These are phyloP conservation scores for Diaporthe velutina DNA, from an alignment of 2,329 filamentous ascomycete species.

Conservation along the genomic window DNA sequence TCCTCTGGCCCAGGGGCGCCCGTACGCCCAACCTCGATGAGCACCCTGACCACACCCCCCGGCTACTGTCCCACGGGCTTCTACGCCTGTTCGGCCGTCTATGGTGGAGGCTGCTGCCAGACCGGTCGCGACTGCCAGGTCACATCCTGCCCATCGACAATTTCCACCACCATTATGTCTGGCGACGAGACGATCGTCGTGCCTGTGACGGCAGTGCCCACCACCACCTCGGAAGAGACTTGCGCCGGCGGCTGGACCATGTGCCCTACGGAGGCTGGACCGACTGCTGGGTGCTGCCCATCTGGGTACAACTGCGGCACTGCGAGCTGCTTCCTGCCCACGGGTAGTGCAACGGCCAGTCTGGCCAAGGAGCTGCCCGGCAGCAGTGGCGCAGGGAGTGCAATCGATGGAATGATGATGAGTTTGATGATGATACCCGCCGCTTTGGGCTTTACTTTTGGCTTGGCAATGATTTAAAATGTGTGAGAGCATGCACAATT, in stretches of 20 bases:
- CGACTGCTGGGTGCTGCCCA: slow-evolving; percentile 87
- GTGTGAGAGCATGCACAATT: not conserved
- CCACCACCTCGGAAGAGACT: slow-evolving; percentile 54
- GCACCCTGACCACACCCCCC: slow-evolving; percentile 53
- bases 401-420: not conserved
- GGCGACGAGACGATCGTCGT: slow-evolving; percentile 80
- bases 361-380: slow-evolving; percentile 66
- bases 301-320: slow-evolving; percentile 80
- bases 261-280: slow-evolving; percentile 67
- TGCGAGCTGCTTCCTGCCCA: slow-evolving; percentile 75
- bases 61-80: slow-evolving; percentile 86
- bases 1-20: slow-evolving; percentile 58
- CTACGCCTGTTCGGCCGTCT: slow-evolving; percentile 88
- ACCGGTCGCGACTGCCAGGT: slow-evolving; percentile 88
- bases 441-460: slow-evolving; percentile 34
- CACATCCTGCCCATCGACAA: slow-evolving; percentile 78
- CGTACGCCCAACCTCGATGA: slow-evolving; percentile 59
- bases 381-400: slow-evolving; percentile 3
- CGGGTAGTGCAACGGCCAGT: slow-evolving; percentile 66
- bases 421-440: slow-evolving; percentile 32
- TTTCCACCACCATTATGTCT: slow-evolving; percentile 73
- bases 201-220: slow-evolving; percentile 63
- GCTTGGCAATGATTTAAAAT: slow-evolving; percentile 24
- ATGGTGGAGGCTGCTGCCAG: slow-evolving; percentile 88
- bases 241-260: slow-evolving; percentile 89